Evolutionary conservation across 352 stramenopile species (phyloP).

Genomic region (Globisporangium spiculum): DNA sequence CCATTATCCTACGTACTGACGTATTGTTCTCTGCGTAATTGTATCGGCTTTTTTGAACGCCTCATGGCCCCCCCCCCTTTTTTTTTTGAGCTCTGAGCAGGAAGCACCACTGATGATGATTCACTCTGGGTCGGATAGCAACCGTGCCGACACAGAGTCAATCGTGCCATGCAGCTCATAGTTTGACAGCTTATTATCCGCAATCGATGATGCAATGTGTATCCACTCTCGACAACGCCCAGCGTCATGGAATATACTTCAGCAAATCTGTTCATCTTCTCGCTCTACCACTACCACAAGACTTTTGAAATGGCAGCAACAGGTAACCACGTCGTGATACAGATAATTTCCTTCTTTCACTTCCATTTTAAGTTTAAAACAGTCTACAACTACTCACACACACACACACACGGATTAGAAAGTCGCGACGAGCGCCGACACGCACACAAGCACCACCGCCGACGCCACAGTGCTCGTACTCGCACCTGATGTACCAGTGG

Average conservation of each 20-base stretch:
- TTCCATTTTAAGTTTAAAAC: not conserved
- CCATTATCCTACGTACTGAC: not conserved
- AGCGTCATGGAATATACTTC: not conserved
- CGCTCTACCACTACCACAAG: not conserved
- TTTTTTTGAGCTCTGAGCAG: not conserved
- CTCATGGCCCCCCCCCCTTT: too few species aligned
- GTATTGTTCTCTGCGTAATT: not conserved
- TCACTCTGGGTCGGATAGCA: not conserved
- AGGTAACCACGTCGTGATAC: not conserved
- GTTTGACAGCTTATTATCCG: not conserved
- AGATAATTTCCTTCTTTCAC: not conserved
- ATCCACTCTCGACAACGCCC: not conserved
- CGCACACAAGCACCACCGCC: conserved; percentile 9
- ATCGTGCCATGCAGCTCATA: not conserved
- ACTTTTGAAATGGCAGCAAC: not conserved
- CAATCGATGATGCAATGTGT: not conserved
- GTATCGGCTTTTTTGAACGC: too few species aligned
- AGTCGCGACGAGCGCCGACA: conserved; percentile 9
- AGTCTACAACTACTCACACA: not conserved
- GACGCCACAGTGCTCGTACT: conserved; percentile 6
- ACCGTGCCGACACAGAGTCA: not conserved
- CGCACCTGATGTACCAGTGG: conserved; percentile 20
- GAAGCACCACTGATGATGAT: not conserved
- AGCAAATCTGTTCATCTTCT: not conserved
- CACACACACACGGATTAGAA: conserved; percentile 18